These are phyloP conservation scores for Apiotrichum akiyoshidainum DNA, from an alignment of 1,284 basidiomycete genomes.

Conservation along the genomic window DNA sequence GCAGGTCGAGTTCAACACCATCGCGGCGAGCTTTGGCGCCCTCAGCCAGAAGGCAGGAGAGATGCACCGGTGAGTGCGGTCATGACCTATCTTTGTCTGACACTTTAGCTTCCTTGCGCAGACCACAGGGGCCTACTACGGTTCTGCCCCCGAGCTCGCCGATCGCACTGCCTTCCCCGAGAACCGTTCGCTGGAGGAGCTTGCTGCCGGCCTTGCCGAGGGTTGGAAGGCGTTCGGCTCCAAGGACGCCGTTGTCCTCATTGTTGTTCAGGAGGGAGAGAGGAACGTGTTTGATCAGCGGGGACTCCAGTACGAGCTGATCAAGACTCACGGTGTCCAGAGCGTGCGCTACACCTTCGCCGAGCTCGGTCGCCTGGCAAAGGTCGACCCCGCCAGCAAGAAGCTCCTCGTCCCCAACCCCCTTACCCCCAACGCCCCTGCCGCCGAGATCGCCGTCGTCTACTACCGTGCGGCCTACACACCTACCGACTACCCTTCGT, in stretches of 20 bases:
- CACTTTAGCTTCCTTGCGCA: conserved; percentile 62
- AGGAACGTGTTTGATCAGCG: conserved; percentile 96
- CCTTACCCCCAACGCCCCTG: conserved; percentile 33
- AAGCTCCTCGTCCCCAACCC: conserved; percentile 54
- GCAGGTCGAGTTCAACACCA: conserved; percentile 98
- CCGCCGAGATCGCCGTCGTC: conserved; percentile 70
- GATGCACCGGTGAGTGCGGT: conserved; percentile 68
- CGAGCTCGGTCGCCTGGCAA: conserved; percentile 59
- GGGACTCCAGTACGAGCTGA: conserved; percentile 76
- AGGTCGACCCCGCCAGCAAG: conserved; percentile 53
- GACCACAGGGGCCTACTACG: conserved; percentile 63
- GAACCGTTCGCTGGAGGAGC: conserved; percentile 69
- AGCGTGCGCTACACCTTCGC: conserved; percentile 72
- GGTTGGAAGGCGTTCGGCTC: conserved; percentile 71
- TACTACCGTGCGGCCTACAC: conserved; percentile 88
- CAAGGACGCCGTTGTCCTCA: conserved; percentile 58
- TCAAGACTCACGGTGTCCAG: conserved; percentile 65
- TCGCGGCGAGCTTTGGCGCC: conserved; percentile 84
- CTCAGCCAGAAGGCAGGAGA: conserved; percentile 70
- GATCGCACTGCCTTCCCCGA: conserved; percentile 62
- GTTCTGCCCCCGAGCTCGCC: conserved; percentile 57
- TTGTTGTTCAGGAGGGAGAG: conserved; percentile 84
- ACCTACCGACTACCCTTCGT: conserved; percentile 72
- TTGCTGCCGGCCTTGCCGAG: conserved; percentile 72
- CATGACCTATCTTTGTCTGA: not conserved